Conservation (phyloP, 345 rosid genomes). For the Aethionema arabicum region DNA sequence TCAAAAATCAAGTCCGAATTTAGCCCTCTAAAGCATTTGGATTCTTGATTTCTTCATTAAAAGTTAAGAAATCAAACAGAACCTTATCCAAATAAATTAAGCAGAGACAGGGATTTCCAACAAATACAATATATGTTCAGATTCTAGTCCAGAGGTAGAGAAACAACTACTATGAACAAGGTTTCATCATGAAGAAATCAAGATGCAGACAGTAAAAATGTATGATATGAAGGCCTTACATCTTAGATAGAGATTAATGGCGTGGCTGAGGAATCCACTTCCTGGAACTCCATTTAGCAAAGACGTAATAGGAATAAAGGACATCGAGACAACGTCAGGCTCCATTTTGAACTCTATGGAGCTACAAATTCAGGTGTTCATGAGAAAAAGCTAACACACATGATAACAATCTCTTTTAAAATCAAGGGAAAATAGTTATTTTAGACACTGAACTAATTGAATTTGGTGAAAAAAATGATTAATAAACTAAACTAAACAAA, state of each 20-base stretch:
- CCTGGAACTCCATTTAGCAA: constrained; percentile 92
- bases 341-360: constrained; percentile 80
- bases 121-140: too few species aligned
- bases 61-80: background rate
- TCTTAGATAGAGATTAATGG: constrained; percentile 90
- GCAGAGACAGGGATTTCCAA: background rate
- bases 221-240: constrained; percentile 49
- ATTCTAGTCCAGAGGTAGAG: constrained; percentile 19
- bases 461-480: too few species aligned
- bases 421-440: background rate
- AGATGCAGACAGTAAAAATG: constrained; percentile 19
- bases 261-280: constrained; percentile 92
- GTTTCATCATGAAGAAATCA: constrained; percentile 7
- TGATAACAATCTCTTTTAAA: constrained; percentile 1
- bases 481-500: too few species aligned
- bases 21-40: background rate
- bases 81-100: background rate
- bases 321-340: constrained; percentile 91
- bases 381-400: constrained; percentile 12
- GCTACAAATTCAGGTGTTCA: constrained; percentile 44
- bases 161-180: background rate
- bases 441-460: too few species aligned
- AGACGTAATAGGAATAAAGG: constrained; percentile 89
- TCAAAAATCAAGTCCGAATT: background rate
- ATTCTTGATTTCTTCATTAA: background rate